phyloP scores from a whole-genome alignment of 1,284 basidiomycete genomes.

The Wolfiporia cocos region DNA sequence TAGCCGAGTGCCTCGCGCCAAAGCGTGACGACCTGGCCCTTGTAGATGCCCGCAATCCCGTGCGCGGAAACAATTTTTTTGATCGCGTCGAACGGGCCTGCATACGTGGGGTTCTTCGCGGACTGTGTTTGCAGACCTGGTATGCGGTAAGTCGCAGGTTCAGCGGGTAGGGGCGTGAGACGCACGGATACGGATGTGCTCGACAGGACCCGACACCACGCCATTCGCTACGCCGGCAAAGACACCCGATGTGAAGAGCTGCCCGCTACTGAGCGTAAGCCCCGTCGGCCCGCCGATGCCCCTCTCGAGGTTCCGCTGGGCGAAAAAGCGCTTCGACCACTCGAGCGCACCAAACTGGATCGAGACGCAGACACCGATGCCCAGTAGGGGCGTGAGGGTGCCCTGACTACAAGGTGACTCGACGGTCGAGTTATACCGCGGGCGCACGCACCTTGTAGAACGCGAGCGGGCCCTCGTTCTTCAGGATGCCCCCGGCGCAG shows the following conservation, averaged over 20 bases:
- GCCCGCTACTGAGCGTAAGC: conserved; percentile 48
- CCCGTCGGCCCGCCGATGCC: conserved; percentile 59
- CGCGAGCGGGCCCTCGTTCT: conserved; percentile 87
- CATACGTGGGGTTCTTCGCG: conserved; percentile 63
- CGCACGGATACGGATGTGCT: conserved; percentile 95
- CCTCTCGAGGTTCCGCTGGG: conserved; percentile 44
- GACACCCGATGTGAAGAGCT: conserved; percentile 78
- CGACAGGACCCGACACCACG: conserved; percentile 91
- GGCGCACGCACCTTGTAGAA: conserved; percentile 81
- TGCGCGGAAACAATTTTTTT: conserved; percentile 71
- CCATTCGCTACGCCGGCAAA: conserved; percentile 88
- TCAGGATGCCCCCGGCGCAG: conserved; percentile 84
- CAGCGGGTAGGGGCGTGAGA: conserved; percentile 15
- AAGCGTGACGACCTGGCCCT: conserved; percentile 89
- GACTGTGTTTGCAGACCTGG: conserved; percentile 87
- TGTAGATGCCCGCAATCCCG: conserved; percentile 85
- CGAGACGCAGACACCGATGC: conserved; percentile 93
- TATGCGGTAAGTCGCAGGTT: neutral
- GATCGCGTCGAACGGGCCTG: conserved; percentile 84
- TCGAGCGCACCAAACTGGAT: conserved; percentile 96
- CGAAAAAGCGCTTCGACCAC: conserved; percentile 83
- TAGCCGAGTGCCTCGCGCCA: conserved; percentile 84
- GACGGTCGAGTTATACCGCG: neutral
- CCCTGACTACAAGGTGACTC: conserved; percentile 45
- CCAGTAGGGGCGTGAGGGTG: conserved; percentile 87